Conservation (phyloP, 2,329 filamentous ascomycete species). For the Eutypella sp. region DNA sequence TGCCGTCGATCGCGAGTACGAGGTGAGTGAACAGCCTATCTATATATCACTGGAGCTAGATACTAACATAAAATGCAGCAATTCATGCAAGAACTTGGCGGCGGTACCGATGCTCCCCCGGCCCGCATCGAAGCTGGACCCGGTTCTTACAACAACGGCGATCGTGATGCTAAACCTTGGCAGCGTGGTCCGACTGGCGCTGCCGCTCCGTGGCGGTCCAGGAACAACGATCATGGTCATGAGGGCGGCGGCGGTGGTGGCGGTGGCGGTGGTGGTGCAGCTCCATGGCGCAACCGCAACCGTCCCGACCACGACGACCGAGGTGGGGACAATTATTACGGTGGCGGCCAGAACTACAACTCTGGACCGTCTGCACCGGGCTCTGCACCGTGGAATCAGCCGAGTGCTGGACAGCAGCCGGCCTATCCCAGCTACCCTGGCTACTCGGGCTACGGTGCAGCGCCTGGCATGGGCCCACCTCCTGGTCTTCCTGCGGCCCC, state of each 20-base stretch:
- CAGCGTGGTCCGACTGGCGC: conserved; percentile 80
- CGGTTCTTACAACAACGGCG: conserved; percentile 52
- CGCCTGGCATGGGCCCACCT: conserved; percentile 45
- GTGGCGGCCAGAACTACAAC: conserved; percentile 36
- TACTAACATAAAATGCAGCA: conserved; percentile 54
- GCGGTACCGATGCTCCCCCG: conserved; percentile 61
- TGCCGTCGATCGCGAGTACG: conserved; percentile 88
- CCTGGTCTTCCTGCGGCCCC: conserved; percentile 41
- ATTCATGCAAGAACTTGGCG: conserved; percentile 96
- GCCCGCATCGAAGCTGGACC: conserved; percentile 85
- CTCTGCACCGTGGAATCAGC: conserved; percentile 58
- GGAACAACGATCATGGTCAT: conserved; percentile 48
- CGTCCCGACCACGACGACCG: conserved; percentile 42
- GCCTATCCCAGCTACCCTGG: conserved; percentile 51
- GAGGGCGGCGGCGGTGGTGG: conserved; percentile 39
- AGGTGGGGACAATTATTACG: conserved; percentile 43
- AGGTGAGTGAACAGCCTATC: conserved; percentile 54
- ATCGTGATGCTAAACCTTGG: conserved; percentile 71
- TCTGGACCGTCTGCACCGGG: conserved; percentile 29
- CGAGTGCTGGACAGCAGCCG: conserved; percentile 46
- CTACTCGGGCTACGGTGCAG: conserved; percentile 47
- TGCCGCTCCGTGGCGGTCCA: conserved; percentile 72
- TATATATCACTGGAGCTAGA: conserved; percentile 2
- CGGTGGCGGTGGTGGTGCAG: conserved; percentile 41
- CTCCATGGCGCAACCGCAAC: conserved; percentile 59